phyloP scores from a whole-genome alignment of 352 stramenopile genomes.

The Phytopythium chamaehyphon region DNA sequence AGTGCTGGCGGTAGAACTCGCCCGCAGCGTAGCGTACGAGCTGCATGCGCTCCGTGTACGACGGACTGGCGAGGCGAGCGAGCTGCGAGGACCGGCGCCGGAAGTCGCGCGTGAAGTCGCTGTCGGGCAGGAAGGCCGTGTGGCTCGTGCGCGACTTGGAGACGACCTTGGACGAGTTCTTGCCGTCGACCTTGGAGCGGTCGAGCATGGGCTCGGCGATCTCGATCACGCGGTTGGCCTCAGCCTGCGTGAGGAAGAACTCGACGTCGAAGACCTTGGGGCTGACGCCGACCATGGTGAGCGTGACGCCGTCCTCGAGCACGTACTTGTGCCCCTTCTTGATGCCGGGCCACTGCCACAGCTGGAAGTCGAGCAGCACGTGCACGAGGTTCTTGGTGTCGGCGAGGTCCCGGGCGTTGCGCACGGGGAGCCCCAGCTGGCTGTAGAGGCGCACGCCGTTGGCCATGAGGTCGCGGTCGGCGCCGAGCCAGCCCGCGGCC shows the following conservation, averaged over 20 bases:
- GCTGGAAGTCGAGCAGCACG: slow-evolving; percentile 75
- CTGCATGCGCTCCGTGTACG: slow-evolving; percentile 68
- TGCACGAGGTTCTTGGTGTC: slow-evolving; percentile 58
- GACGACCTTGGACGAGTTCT: slow-evolving; percentile 59
- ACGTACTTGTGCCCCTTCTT: slow-evolving; percentile 65
- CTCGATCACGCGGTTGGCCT: slow-evolving; percentile 57
- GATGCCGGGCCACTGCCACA: slow-evolving; percentile 80
- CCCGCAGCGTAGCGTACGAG: slow-evolving; percentile 73
- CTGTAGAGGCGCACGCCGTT: slow-evolving; percentile 75
- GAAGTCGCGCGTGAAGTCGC: slow-evolving; percentile 68
- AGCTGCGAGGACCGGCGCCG: slow-evolving; percentile 54
- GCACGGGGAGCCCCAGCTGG: slow-evolving; percentile 62
- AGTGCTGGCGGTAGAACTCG: slow-evolving; percentile 80
- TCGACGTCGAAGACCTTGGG: slow-evolving; percentile 78
- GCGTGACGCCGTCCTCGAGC: slow-evolving; percentile 61
- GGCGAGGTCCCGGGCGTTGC: slow-evolving; percentile 36
- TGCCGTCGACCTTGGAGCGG: slow-evolving; percentile 67
- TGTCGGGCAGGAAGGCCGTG: slow-evolving; percentile 72
- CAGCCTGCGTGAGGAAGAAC: slow-evolving; percentile 52
- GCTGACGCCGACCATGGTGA: slow-evolving; percentile 61
- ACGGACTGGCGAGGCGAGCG: slow-evolving; percentile 61
- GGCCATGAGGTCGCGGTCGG: slow-evolving; percentile 54
- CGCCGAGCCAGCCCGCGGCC: slow-evolving; percentile 56
- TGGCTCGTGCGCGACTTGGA: slow-evolving; percentile 70
- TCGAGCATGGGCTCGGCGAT: slow-evolving; percentile 44